phyloP scores from a whole-genome alignment of 768 basidiomycete genomes.

The Kwoniella dejecticola region DNA sequence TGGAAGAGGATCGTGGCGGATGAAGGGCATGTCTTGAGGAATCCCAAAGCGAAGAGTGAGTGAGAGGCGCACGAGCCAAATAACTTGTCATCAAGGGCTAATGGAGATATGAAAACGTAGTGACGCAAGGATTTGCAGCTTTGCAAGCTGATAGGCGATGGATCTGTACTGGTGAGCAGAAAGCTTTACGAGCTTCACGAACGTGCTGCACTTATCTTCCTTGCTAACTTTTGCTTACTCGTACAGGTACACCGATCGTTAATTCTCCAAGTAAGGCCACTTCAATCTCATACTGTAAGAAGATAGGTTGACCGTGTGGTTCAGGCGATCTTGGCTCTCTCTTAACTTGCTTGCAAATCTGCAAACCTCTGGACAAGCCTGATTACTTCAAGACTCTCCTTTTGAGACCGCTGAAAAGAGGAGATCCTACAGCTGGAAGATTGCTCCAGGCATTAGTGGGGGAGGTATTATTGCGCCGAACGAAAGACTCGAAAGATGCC shows the following conservation, averaged over 20 bases:
- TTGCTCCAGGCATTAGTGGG: constrained; percentile 59
- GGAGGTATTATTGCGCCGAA: constrained; percentile 38
- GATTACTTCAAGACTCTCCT: constrained; percentile 79
- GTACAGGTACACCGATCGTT: constrained; percentile 87
- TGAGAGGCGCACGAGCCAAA: too few species aligned
- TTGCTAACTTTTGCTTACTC: too few species aligned
- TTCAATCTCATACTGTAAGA: neutral
- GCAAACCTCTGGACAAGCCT: constrained; percentile 75
- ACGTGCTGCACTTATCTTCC: too few species aligned
- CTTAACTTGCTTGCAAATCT: constrained; percentile 80
- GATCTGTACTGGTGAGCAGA: constrained; percentile 52
- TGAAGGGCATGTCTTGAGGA: constrained; percentile 85
- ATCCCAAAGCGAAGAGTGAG: constrained; percentile 82
- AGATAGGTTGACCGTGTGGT: constrained; percentile 67
- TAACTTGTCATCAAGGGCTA: too few species aligned
- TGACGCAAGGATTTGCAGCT: constrained; percentile 36
- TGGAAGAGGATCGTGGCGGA: constrained; percentile 91
- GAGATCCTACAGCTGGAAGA: constrained; percentile 68
- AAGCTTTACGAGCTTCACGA: constrained; percentile 37
- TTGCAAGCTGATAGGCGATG: constrained; percentile 47
- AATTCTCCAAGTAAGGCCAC: constrained; percentile 50
- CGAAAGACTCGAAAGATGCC: constrained; percentile 75
- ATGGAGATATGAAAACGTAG: neutral
- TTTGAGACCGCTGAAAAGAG: constrained; percentile 73
- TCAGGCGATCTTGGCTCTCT: constrained; percentile 80